Conservation (phyloP, 1,284 basidiomycete species). For the Fomitopsis schrenkii region DNA sequence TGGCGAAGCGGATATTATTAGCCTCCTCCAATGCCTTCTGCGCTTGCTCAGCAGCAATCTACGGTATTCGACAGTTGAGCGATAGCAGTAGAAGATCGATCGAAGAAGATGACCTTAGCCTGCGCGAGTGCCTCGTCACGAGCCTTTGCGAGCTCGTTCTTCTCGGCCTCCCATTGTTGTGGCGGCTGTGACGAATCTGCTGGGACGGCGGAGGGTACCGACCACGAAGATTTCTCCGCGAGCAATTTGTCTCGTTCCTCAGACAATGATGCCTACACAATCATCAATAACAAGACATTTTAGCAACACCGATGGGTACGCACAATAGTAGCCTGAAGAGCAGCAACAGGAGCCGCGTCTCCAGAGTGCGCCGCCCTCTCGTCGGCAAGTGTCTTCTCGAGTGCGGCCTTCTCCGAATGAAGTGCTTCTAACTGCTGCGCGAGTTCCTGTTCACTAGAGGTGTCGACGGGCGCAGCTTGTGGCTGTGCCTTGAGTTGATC, state of each 20-base stretch:
- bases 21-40: conserved; percentile 44
- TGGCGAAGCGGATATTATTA: conserved; percentile 35
- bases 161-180: conserved; percentile 53
- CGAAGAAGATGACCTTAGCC: conserved; percentile 40
- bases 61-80: not conserved
- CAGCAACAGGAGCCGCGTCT: conserved; percentile 6
- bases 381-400: conserved; percentile 38
- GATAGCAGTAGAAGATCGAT: not conserved
- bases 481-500: conserved; percentile 27
- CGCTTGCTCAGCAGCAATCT: conserved; percentile 44
- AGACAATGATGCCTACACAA: conserved; percentile 44
- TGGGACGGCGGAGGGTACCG: conserved; percentile 20
- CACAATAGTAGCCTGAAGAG: conserved; percentile 36
- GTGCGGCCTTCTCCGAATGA: conserved; percentile 36
- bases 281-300: not conserved
- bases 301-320: conserved; percentile 17
- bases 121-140: conserved; percentile 57
- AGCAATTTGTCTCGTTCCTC: conserved; percentile 59
- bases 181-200: conserved; percentile 30
- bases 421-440: conserved; percentile 35
- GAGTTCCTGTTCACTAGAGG: conserved; percentile 21
- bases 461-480: conserved; percentile 12
- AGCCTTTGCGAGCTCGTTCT: conserved; percentile 47
- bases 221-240: conserved; percentile 53
- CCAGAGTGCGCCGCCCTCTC: conserved; percentile 27